Conservation (phyloP, 306 rosid genomes). For the Dalbergia cochinchinensis region DNA sequence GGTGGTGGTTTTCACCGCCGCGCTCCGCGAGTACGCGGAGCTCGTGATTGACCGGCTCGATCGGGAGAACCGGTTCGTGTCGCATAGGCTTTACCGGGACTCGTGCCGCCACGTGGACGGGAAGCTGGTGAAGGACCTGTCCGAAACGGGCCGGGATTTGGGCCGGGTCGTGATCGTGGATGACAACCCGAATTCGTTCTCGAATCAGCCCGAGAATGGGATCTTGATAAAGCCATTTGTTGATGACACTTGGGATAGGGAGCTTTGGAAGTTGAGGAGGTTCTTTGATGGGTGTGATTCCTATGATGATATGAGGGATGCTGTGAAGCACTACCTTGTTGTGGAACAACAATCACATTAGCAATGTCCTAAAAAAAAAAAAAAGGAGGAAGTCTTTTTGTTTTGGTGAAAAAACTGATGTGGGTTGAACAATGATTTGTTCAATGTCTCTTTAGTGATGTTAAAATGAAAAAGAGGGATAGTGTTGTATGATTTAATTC, state of each 20-base stretch:
- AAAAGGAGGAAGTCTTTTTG: background rate
- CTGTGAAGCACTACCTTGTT: constrained; percentile 57
- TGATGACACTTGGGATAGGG: constrained; percentile 67
- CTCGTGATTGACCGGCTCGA: constrained; percentile 80
- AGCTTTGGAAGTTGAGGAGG: constrained; percentile 60
- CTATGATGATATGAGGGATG: constrained; percentile 81
- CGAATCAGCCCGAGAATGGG: constrained; percentile 79
- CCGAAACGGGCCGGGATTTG: constrained; percentile 71
- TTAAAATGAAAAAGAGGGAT: background rate
- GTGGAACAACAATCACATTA: background rate
- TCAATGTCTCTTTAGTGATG: constrained; percentile 45
- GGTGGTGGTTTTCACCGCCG: constrained; percentile 92
- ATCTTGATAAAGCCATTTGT: constrained; percentile 69
- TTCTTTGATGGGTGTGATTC: constrained; percentile 64
- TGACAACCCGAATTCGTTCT: constrained; percentile 82
- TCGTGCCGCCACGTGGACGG: constrained; percentile 74
- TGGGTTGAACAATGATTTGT: constrained; percentile 53
- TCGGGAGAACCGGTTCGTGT: constrained; percentile 57
- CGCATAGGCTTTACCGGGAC: constrained; percentile 83
- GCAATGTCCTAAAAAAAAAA: background rate
- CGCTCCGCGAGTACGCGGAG: constrained; percentile 80
- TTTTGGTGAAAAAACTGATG: background rate
- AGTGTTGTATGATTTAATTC: constrained; percentile 1
- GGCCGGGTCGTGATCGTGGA: constrained; percentile 75
- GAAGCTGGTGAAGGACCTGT: constrained; percentile 80